These are phyloP conservation scores for Daedaleopsis nitida DNA, from an alignment of 768 basidiomycete genomes.

Conservation along the genomic window DNA sequence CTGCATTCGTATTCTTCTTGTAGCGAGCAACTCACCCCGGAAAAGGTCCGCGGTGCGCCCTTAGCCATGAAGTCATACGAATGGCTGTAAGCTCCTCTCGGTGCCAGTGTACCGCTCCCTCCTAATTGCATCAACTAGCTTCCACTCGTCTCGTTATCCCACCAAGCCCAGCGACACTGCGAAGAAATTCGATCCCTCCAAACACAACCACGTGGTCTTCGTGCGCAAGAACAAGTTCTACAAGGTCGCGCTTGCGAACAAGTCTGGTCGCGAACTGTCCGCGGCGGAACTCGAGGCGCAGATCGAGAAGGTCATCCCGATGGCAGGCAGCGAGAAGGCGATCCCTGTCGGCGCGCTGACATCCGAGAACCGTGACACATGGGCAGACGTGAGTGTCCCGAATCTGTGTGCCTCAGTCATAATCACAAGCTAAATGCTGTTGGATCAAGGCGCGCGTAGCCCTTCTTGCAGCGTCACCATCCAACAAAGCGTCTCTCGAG, in stretches of 20 bases:
- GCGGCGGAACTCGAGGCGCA: constrained; percentile 85
- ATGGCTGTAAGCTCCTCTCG: constrained; percentile 64
- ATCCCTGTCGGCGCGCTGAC: constrained; percentile 77
- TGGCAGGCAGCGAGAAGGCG: constrained; percentile 51
- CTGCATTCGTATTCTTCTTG: background rate
- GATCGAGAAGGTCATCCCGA: constrained; percentile 66
- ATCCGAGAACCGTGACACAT: constrained; percentile 84
- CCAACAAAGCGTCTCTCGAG: constrained; percentile 68
- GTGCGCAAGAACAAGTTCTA: constrained; percentile 92
- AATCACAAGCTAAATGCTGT: no score
- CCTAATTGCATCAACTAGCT: constrained; percentile 44
- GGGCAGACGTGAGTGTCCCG: constrained; percentile 69
- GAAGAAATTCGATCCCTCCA: constrained; percentile 69
- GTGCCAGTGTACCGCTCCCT: background rate
- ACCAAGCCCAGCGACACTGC: constrained; percentile 82
- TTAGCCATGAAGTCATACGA: constrained; percentile 94
- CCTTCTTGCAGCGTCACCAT: constrained; percentile 61
- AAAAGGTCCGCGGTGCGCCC: constrained; percentile 75
- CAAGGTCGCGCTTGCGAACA: constrained; percentile 69
- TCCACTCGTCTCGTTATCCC: constrained; percentile 93
- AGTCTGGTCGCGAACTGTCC: constrained; percentile 68
- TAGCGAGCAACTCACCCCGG: constrained; percentile 76
- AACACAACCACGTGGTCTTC: constrained; percentile 88
- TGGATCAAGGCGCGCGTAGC: constrained; percentile 51
- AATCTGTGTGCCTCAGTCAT: no score